phyloP scores from a whole-genome alignment of 805 yeast species.

The Komagataella mondaviorum region DNA sequence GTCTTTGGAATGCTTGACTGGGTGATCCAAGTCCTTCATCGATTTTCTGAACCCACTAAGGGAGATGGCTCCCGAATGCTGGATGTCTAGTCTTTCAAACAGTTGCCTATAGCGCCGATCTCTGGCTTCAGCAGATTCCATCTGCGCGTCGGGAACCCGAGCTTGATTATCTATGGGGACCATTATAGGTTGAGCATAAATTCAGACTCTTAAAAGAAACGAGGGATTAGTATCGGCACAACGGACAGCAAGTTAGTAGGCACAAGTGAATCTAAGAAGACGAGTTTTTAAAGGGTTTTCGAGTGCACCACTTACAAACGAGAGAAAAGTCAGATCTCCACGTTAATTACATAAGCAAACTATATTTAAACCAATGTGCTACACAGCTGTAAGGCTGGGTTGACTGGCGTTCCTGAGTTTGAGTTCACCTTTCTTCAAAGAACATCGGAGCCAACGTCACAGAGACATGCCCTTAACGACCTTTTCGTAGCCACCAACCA shows the following conservation, averaged over 20 bases:
- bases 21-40: constrained; percentile 39
- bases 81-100: constrained; percentile 29
- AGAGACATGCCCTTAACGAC: too few relatives aligned
- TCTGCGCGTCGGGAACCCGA: neutral
- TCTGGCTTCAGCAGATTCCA: constrained; percentile 12
- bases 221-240: neutral
- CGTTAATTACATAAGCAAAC: neutral
- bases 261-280: neutral
- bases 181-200: neutral
- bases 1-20: constrained; percentile 44
- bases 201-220: neutral
- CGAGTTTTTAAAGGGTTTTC: neutral
- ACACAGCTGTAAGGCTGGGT: too few relatives aligned
- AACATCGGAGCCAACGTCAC: too few relatives aligned
- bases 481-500: too few relatives aligned
- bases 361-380: neutral
- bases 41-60: constrained; percentile 34
- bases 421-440: too few relatives aligned
- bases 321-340: neutral
- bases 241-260: neutral
- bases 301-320: neutral
- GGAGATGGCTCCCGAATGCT: constrained; percentile 33
- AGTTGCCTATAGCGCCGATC: constrained; percentile 24
- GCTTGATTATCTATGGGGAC: neutral
- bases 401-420: too few relatives aligned